These are phyloP conservation scores for Fusarium sp. DNA, from an alignment of 2,329 filamentous ascomycete genomes.

Conservation along the genomic window DNA sequence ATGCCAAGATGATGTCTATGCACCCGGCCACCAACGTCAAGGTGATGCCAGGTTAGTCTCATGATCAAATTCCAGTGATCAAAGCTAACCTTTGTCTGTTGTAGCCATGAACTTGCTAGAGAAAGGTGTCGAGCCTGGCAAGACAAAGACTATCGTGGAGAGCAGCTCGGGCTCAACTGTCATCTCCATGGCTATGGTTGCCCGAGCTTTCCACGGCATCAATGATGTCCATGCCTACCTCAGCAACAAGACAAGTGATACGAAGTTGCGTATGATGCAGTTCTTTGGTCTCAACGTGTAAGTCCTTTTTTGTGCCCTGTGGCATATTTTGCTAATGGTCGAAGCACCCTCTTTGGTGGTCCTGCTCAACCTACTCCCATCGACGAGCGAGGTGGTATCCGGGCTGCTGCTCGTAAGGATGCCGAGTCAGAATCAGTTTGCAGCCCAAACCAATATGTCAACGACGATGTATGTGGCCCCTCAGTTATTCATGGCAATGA, in stretches of 20 bases:
- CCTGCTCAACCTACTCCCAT: slow-evolving; percentile 50
- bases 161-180: slow-evolving; percentile 73
- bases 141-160: slow-evolving; percentile 67
- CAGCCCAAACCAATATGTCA: slow-evolving; percentile 52
- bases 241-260: slow-evolving; percentile 61
- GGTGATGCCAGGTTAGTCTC: slow-evolving; percentile 64
- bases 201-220: slow-evolving; percentile 53
- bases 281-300: slow-evolving; percentile 52
- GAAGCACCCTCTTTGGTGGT: slow-evolving; percentile 49
- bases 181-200: slow-evolving; percentile 63
- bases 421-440: slow-evolving; percentile 46
- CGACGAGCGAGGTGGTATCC: slow-evolving; percentile 50
- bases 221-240: slow-evolving; percentile 58
- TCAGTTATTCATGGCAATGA: accelerated
- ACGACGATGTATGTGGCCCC: slow-evolving; percentile 44
- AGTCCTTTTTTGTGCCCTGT: no score
- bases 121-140: slow-evolving; percentile 56
- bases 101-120: slow-evolving; percentile 61
- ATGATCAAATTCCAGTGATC: background rate
- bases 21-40: slow-evolving; percentile 74
- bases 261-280: slow-evolving; percentile 49
- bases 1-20: slow-evolving; percentile 74
- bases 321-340: background rate
- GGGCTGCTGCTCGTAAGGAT: slow-evolving; percentile 46
- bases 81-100: slow-evolving; percentile 24